Evolutionary conservation across 768 basidiomycete species (phyloP), one percentile per base, ranked within the genome.

Genomic region (Fistulinella prunicolor): DNA sequence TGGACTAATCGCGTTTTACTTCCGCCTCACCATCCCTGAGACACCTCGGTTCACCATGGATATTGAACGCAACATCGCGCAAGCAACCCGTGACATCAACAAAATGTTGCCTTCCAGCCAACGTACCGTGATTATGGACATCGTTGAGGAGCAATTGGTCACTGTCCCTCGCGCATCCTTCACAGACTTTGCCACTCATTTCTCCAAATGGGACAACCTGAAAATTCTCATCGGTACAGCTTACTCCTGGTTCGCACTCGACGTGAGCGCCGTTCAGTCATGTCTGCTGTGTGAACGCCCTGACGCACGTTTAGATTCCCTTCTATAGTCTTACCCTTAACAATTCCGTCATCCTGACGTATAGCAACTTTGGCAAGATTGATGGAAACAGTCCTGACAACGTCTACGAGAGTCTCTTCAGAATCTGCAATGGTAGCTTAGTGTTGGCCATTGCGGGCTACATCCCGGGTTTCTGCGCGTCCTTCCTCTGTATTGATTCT

Each of bases 41-140:
- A 93, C 91, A 1, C 92, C 92, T 23, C 89, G 92, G 53, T 83
- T 77, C 68, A 94, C 89, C 50, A 90, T 94, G 86, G 91, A 94
- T 73, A 80, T 94, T 53, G 86, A 89, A 64, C 74, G 72, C 36
- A 91, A 94, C 61, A 73, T 94, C 44, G 70, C 77, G 49, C 86
- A 83, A 60, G 92, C 90, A 9, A 56, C 79, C 3, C 69, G 75
- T 42, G 90, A 94, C 56, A 87, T 92, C 53, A 74, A 80, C 44
- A 73, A 73, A 21, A 82, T 88, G 49, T 58, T 92, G 36, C 69
- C 73, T 17, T 71, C 67, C 19, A 72, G 75, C 19, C 68, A 58
- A 12, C 70, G 59, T 59, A 60, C 67, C 26, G 67, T 66, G 26
- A 77, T 82, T 10, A 78, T 82, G 52, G 73, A 76, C n/a, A 5